Evolutionary conservation across 139 green algal species (phyloP).

Genomic region (Picochlorum sp.): DNA sequence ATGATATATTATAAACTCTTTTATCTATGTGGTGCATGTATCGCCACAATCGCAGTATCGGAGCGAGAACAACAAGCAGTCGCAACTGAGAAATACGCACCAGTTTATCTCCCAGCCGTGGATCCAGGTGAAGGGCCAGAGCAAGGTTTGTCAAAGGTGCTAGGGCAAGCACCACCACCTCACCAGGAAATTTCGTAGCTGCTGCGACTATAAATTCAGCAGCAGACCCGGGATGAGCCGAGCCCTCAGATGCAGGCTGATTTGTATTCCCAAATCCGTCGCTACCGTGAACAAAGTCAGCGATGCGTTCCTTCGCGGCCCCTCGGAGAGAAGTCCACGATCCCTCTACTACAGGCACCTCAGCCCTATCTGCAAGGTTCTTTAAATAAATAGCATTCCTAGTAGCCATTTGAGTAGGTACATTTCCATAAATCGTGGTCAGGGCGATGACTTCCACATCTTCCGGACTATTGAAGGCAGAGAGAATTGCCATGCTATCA

Average conservation of each 20-base stretch:
- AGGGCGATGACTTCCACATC: conserved; percentile 57
- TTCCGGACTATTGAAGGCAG: conserved; percentile 60
- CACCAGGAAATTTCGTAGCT: conserved; percentile 29
- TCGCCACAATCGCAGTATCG: no score
- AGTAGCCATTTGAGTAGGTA: conserved; percentile 57
- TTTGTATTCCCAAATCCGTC: conserved; percentile 80
- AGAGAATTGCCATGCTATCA: conserved; percentile 69
- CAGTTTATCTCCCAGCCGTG: conserved; percentile 42
- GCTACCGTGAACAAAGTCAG: conserved; percentile 83
- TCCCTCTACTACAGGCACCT: conserved; percentile 51
- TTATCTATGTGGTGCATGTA: no score
- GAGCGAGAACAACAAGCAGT: background rate
- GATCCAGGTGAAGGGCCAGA: conserved; percentile 56
- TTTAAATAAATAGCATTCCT: conserved; percentile 60
- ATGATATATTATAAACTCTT: background rate
- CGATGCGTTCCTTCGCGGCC: conserved; percentile 47
- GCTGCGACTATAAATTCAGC: conserved; percentile 66
- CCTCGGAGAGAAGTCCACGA: conserved; percentile 30
- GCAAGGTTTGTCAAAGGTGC: conserved; percentile 80
- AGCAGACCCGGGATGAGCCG: conserved; percentile 19
- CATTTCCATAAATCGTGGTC: conserved; percentile 78
- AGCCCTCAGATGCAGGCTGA: background rate
- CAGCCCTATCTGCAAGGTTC: conserved; percentile 23
- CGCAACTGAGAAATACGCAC: conserved; percentile 12
- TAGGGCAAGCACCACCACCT: conserved; percentile 67